phyloP scores from a whole-genome alignment of 2,329 filamentous ascomycete genomes.

The Lachnum nothofagi region DNA sequence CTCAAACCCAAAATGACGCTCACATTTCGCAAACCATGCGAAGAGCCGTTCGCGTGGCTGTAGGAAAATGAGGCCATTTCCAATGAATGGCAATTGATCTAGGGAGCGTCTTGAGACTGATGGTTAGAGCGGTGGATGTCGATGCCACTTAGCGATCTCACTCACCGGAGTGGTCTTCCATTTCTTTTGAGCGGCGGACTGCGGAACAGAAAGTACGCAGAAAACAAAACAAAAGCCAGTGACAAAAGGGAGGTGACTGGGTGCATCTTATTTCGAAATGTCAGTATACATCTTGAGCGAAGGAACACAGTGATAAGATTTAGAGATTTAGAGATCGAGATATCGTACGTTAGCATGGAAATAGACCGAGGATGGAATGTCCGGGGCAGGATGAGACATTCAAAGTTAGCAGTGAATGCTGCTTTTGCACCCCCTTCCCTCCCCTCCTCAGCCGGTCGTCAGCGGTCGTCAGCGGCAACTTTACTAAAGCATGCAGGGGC shows the following conservation, averaged over 20 bases:
- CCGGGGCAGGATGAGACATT: no score
- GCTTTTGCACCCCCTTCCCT: constrained; percentile 1
- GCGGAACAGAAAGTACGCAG: constrained; percentile 17
- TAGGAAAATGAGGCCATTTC: constrained; percentile 58
- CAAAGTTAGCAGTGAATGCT: no score
- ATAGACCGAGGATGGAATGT: constrained; percentile 1
- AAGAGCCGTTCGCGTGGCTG: constrained; percentile 56
- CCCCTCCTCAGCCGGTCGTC: no score
- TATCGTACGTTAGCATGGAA: neutral
- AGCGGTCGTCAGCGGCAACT: no score
- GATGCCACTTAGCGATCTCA: neutral
- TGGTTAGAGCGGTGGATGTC: constrained; percentile 1
- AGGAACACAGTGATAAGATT: no score
- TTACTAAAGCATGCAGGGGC: no score
- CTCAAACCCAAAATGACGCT: constrained; percentile 51
- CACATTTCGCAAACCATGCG: constrained; percentile 57
- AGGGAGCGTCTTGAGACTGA: constrained; percentile 26
- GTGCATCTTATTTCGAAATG: constrained; percentile 22
- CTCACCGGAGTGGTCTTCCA: constrained; percentile 28
- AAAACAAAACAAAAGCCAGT: constrained; percentile 4
- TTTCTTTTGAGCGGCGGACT: constrained; percentile 26
- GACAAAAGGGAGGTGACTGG: constrained; percentile 15
- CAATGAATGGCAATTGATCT: constrained; percentile 44
- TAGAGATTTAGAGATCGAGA: neutral
- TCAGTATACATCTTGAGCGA: no score